Conservation (phyloP, 1,284 basidiomycete species). For the Athelia psychrophila region DNA sequence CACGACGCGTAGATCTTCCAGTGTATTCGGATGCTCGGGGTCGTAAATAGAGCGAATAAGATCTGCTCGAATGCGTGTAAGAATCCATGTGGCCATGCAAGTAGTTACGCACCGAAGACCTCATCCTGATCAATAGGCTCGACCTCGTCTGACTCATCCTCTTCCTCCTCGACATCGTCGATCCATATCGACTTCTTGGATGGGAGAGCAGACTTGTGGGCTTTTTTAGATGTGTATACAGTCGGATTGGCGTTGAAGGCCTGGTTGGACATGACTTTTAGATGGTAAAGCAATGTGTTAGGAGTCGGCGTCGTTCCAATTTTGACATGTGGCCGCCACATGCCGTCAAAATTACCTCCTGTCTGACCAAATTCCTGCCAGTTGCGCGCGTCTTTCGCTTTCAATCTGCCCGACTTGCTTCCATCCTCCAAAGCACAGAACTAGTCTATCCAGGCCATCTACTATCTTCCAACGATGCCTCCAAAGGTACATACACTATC, state of each 20-base stretch:
- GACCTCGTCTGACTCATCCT: constrained; percentile 35
- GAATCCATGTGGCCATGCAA: background rate
- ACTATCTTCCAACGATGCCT: constrained; percentile 23
- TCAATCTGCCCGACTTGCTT: no score
- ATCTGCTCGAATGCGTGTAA: constrained; percentile 44
- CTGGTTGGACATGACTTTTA: constrained; percentile 39
- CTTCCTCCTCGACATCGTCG: constrained; percentile 31
- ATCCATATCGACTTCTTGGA: constrained; percentile 48
- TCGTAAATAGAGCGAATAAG: constrained; percentile 93
- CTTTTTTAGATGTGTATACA: constrained; percentile 46
- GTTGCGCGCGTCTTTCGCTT: constrained; percentile 2
- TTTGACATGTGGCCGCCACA: no score
- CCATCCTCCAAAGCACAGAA: background rate
- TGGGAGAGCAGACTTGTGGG: constrained; percentile 17
- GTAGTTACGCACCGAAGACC: constrained; percentile 51
- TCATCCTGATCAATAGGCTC: constrained; percentile 72
- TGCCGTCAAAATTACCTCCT: no score
- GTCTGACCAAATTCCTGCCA: constrained; percentile 11
- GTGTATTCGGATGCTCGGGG: constrained; percentile 95
- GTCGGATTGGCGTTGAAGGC: constrained; percentile 67
- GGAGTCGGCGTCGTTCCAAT: no score
- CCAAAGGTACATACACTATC: constrained; percentile 35
- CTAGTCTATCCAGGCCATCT: background rate
- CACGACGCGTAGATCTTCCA: constrained; percentile 96
- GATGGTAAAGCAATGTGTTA: background rate